Evolutionary conservation across 345 rosid genomes (phyloP), one percentile per base, ranked within the genome.

Genomic region (Melaleuca alternifolia): DNA sequence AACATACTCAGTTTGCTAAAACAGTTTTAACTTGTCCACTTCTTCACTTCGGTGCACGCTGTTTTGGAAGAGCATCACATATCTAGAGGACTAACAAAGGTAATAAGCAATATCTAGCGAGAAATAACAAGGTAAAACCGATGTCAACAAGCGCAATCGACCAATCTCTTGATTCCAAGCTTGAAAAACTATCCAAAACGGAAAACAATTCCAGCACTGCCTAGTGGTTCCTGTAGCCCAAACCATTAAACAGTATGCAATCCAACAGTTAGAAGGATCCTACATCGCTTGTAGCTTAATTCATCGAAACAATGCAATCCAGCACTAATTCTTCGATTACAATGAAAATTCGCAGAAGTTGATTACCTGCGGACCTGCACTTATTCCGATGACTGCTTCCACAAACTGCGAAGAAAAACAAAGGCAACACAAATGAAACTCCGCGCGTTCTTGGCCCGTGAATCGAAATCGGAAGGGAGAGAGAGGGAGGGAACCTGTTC

Each of bases 381-480:
- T 92, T 56, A 97, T 93, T 51, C 89, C 92, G 85, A 97, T 84
- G 85, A 93, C 85, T 2, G 98, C 98, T 93, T 97, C 97, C 88
- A 97, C 99, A 87, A 97, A 97, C 99, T 96, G 93, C 91, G 93
- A 85, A 85, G 57, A 59, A 28, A 28, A 30, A 59, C 7, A 48
- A n/a, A 26, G 41, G 51, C 53, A 54, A 33, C 46, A 51, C 24
- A 24, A 54, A 13, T 76, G 16, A 76, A 84, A 71, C 79, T 1
- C 12, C 48, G 48, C 26, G 24, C 57, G 26, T 7, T 20, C 26
- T 21, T 23, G 10, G 24, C 57, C 26, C 7, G 57, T 24, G 46
- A 33, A 65, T 65, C 46, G 77, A 16, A 33, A 65, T 65, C 12
- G 77, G 46, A 76, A 51, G 50, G 13, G 6, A 51, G 57, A 51